Evolutionary conservation across 2,329 filamentous ascomycete species (phyloP), one percentile per base, ranked within the genome.

Genomic region (Stagonosporopsis rhizophila): DNA sequence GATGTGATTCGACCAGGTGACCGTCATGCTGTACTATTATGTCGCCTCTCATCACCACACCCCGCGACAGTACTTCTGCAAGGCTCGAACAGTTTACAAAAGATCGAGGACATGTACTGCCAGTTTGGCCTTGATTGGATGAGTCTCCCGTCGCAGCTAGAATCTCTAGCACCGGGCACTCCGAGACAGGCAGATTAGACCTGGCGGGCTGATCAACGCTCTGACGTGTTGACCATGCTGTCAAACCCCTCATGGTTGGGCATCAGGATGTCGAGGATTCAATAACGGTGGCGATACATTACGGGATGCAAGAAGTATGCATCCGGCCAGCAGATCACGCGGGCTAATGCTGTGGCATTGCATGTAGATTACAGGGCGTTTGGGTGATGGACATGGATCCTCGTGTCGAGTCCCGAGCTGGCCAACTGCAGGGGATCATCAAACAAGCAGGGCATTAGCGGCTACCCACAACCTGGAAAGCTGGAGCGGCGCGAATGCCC

Each of bases 301-400:
- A 28, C 46, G 44, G 30, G 53, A 39, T 48, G 42, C 53, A 51
- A 41, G 46, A 47, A 51, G 42, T 35, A 39, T 50, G 47, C 37
- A 42, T 45, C 53, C 46, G 47, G 23, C 28, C 37, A 52, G 42
- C 32, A 44, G 42, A 48, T 38, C 42, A 41, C 41, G 47, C 22
- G 6, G 38, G 42, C 52, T 40, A 12, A n/a, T 44, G 32, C 41
- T 42, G 8, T 34, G 25, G 30, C 41, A 38, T 38, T 32, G 30
- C 53, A 40, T 52, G 37, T 44, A 42, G 47, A 20, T 35, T 34
- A 40, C 47, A 52, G 20, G 35, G 35, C 11, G 17, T 20, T 5
- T 20, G 19, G 35, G 7, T 12, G 6, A 3, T 19, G 35, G 35
- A 38, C n/a, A 38, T 38, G 35, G n/a, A 20, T 20, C 35, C 34